A percentile compares a stretch with the other conserved stretches of the same genome.
These are phyloP conservation scores for Flaveria brownii DNA, from an alignment of 129 eudicot species.

Conservation along the genomic window DNA sequence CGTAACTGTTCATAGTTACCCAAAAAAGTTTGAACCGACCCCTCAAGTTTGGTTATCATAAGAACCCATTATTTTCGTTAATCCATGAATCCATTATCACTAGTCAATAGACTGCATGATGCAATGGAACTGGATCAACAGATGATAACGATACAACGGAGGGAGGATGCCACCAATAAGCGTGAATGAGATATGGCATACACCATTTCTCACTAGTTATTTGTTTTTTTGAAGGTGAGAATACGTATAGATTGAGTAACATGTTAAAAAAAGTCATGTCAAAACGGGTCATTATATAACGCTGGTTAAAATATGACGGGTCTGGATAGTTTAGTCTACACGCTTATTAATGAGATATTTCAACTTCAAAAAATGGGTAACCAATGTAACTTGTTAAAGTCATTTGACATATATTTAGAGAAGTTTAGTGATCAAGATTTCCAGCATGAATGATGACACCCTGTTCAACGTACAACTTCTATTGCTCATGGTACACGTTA, in stretches of 20 bases:
- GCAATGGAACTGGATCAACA: no score
- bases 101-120: no score
- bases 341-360: background rate
- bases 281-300: background rate
- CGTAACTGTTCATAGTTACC: no score
- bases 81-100: no score
- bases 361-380: background rate
- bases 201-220: slow-evolving; percentile 50
- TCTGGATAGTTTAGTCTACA: background rate
- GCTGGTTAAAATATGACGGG: background rate
- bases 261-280: background rate
- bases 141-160: slow-evolving; percentile 23
- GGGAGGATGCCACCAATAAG: slow-evolving; percentile 47
- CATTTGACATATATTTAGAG: background rate
- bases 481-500: background rate
- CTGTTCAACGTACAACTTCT: slow-evolving; percentile 10
- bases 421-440: slow-evolving; percentile 6
- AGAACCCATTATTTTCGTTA: background rate
- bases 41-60: no score
- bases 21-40: no score
- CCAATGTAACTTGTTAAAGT: slow-evolving; percentile 10
- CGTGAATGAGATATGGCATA: slow-evolving; percentile 52
- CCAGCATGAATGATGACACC: background rate
- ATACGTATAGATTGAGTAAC: no score
- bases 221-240: background rate